These are phyloP conservation scores for Schwanniomyces polymorphus DNA, from an alignment of 805 yeast species.

Conservation along the genomic window DNA sequence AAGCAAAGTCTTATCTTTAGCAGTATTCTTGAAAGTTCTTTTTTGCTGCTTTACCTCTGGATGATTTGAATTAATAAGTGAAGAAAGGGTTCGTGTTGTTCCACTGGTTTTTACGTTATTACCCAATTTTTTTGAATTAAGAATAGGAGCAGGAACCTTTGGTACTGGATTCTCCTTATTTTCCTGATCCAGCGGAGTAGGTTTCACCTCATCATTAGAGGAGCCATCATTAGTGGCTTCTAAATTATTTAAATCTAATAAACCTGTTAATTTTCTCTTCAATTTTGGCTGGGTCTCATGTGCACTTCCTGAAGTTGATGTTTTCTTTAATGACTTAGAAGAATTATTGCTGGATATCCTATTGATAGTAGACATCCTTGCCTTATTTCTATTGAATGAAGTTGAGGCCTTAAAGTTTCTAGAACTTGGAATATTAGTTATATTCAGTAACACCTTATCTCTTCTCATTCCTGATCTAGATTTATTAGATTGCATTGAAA, in stretches of 20 bases:
- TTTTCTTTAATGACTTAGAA: slow-evolving; percentile 11
- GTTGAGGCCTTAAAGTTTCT: slow-evolving; percentile 37
- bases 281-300: slow-evolving; percentile 16
- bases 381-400: slow-evolving; percentile 35
- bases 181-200: neutral
- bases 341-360: slow-evolving; percentile 23
- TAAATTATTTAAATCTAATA: slow-evolving; percentile 12
- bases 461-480: slow-evolving; percentile 8
- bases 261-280: slow-evolving; percentile 15
- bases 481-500: slow-evolving; percentile 20
- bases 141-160: neutral
- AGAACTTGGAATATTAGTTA: slow-evolving; percentile 27
- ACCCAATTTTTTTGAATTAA: neutral
- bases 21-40: slow-evolving; percentile 6
- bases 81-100: neutral
- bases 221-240: neutral
- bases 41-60: neutral
- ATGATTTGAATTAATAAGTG: neutral
- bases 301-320: slow-evolving; percentile 12
- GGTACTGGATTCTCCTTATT: neutral
- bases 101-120: neutral
- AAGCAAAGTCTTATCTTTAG: slow-evolving; percentile 22
- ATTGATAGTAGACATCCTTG: slow-evolving; percentile 21
- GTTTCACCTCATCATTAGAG: neutral
- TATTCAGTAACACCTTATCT: slow-evolving; percentile 25